Evolutionary conservation across 2,329 filamentous ascomycete species (phyloP), one percentile per base, ranked within the genome.

Genomic region (Colletotrichum viniferum): DNA sequence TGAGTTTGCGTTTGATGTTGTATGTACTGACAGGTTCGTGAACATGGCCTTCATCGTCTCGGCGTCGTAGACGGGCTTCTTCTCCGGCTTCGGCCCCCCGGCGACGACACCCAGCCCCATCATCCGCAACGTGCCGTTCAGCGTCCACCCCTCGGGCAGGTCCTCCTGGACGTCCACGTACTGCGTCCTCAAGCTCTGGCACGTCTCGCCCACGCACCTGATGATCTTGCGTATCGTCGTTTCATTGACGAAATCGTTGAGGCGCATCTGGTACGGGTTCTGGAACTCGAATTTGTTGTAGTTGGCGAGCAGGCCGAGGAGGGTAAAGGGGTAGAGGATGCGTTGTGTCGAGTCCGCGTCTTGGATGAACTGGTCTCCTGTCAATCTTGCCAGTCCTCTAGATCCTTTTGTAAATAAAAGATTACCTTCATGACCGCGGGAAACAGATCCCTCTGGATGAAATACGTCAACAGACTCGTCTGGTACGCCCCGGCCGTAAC

Each of bases 271-370:
- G 80, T 99, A 99, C 1, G 96, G 96, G 79, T 99, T 99, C 82
- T 98, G 96, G 73, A 97, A 96, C 84, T 99, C 97, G 81, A 99
- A 99, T 84, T 98, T 99, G 90, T 99, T 98, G 89, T 98, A 98
- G 85, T 98, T 99, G 78, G 95, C 94, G 69, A 99, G 88, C 5
- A 98, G 89, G 14, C 96, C 96, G 24, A 98, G 89, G 12, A 98
- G 90, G 16, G 94, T 91, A 78, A 98, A 96, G 0, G 96, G 94
- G 74, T 94, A 91, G 58, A 95, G 90, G 73, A 91, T 91, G 80
- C 90, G 88, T 21, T 88, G 86, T 38, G 91, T 88, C 28, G 90
- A 89, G 76, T 95, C 92, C 60, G 93, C 90, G 78, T 98, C 95
- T 86, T 97, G 94, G 75, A 97, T 92, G 82, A 96, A 94, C 94